phyloP scores from a whole-genome alignment of 1,284 basidiomycete genomes.

The Ganoderma leucocontextum region DNA sequence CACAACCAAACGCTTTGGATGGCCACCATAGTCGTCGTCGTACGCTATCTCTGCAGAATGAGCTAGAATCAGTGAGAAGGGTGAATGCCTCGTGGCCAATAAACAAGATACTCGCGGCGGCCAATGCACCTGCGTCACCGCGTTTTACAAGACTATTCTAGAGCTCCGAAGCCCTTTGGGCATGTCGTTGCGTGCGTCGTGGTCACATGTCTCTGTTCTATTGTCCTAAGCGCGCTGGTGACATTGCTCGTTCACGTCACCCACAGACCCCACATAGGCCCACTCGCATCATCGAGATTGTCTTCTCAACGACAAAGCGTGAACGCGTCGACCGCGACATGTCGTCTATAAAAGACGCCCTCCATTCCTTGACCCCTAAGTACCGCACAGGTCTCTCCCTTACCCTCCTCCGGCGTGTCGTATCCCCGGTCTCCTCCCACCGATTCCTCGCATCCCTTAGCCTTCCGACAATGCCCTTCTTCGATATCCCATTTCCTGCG shows the following conservation, averaged over 20 bases:
- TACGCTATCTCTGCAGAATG: not conserved
- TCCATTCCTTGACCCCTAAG: not conserved
- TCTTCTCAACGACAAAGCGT: not conserved
- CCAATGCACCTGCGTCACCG: not conserved
- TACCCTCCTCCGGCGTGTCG: not conserved
- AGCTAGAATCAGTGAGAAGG: not conserved
- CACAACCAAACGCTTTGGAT: not conserved
- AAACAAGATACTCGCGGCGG: not conserved
- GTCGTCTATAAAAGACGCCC: constrained; percentile 3
- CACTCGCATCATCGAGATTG: not conserved
- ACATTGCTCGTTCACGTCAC: not conserved
- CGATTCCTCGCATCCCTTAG: not conserved
- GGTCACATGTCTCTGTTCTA: not conserved
- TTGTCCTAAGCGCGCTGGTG: not conserved
- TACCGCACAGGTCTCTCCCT: not conserved
- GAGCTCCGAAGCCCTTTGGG: not conserved
- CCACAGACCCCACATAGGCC: not conserved
- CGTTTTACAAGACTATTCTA: constrained; percentile 5
- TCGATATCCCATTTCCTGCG: not conserved
- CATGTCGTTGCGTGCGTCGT: not conserved
- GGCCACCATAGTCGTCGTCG: not conserved
- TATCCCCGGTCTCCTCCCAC: not conserved
- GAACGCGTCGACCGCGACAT: not conserved
- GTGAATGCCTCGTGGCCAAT: not conserved
- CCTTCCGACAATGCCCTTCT: constrained; percentile 5